Base-by-base conservation (phyloP, 2,329 filamentous ascomycete species). In the Hymenoscyphus repandus region DNA sequence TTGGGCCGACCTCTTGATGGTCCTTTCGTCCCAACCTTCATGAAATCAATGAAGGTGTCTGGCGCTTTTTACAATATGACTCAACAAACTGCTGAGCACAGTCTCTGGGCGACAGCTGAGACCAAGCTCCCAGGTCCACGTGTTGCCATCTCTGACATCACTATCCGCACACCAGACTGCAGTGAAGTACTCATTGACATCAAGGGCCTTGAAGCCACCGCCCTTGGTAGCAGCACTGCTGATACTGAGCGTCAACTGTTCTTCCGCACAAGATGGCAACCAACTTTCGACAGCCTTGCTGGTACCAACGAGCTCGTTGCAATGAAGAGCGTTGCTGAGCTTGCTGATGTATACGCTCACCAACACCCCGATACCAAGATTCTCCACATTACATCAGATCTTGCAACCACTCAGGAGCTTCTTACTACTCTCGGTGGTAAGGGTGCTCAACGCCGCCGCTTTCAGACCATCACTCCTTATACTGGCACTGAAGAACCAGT, bases 191-290 rank as follows among this genome's bases (percentile, higher is more conserved):
- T 44, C n/a, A 44, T 44, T 32, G 41, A 44, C 15, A 44, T 44
- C 12, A 20, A 44, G 31, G 41, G 41, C n/a, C 41, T 44, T 31
- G 41, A 44, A 15, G 41, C 41, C 18, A 44, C 41, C 13, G 41
- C 41, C 31, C 41, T 44, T 32, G 41, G 41, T 15, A n/a, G n/a
- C 22, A 32, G n/a, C n/a, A 32, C 41, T 11, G 22, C 41, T 15
- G 41, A 44, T n/a, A 15, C 22, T 44, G 20, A 15, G 4, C 20
- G 41, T 15, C 11, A 31, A 22, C 9, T 44, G 11, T 44, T 44
- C 41, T 44, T 44, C 41, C 20, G 41, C n/a, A 44, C 41, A n/a
- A 31, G 41, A 31, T 44, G 41, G 41, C 41, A 44, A 32, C 41
- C 41, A 32, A 13, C 41, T 44, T 44, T 44, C 41, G 41, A 44